phyloP scores from a whole-genome alignment of 192 early-diverging fungal genomes.

The Dissophora globulifera region DNA sequence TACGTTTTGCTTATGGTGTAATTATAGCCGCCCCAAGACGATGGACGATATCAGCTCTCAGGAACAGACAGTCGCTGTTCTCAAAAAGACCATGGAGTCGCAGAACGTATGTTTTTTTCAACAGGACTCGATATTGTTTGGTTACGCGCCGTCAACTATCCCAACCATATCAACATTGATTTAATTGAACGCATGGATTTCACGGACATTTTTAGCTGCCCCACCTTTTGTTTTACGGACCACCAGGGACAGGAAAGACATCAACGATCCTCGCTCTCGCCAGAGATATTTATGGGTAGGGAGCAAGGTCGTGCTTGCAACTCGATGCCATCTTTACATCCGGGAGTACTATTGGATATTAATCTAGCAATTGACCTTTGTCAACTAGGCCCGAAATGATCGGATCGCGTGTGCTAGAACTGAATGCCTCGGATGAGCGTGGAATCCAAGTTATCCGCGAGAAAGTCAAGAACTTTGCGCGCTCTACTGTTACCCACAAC shows the following conservation, averaged over 20 bases:
- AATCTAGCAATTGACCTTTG: background rate
- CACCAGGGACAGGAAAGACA: conserved; percentile 97
- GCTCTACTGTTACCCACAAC: conserved; percentile 65
- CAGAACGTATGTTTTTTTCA: conserved; percentile 77
- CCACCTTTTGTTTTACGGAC: conserved; percentile 97
- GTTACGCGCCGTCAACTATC: too few species aligned
- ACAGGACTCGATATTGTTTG: background rate
- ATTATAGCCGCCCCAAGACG: conserved; percentile 78
- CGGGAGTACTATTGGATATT: too few species aligned
- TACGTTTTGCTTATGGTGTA: background rate
- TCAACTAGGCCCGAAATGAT: conserved; percentile 78
- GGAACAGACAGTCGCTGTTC: conserved; percentile 86
- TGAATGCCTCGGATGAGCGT: conserved; percentile 98
- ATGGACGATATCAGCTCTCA: conserved; percentile 91
- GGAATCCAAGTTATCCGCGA: conserved; percentile 94
- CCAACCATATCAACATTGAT: background rate
- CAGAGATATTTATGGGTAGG: conserved; percentile 84
- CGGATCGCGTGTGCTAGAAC: conserved; percentile 85
- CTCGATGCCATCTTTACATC: background rate
- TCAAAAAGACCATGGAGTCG: conserved; percentile 86
- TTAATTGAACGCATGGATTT: background rate
- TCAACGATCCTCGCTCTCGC: conserved; percentile 93
- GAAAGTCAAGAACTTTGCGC: conserved; percentile 95
- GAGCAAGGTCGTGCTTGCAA: too few species aligned
- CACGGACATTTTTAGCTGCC: conserved; percentile 73